phyloP scores from a whole-genome alignment of 2,329 filamentous ascomycete species.

The Epichloe elymi region DNA sequence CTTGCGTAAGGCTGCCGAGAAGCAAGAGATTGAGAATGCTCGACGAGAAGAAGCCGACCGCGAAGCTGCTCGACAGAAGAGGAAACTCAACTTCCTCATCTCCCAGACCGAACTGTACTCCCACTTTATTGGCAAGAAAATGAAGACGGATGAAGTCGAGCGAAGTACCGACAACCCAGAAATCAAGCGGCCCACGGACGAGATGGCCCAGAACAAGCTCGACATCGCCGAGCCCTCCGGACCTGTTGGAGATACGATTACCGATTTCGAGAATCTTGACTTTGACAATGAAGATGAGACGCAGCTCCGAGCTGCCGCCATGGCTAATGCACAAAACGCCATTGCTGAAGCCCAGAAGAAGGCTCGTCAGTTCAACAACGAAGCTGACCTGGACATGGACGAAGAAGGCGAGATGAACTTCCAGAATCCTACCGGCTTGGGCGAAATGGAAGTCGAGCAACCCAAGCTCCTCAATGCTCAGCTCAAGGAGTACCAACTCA shows the following conservation, averaged over 20 bases:
- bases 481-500: conserved; percentile 96
- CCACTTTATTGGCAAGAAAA: conserved; percentile 98
- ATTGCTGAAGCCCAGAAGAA: conserved; percentile 90
- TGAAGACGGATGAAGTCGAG: conserved; percentile 93
- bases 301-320: conserved; percentile 65
- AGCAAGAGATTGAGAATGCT: conserved; percentile 89
- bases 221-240: conserved; percentile 41
- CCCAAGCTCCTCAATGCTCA: conserved; percentile 87
- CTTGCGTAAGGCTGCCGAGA: conserved; percentile 83
- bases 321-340: conserved; percentile 91
- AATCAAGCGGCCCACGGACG: conserved; percentile 40
- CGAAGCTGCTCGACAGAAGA: conserved; percentile 92
- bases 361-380: conserved; percentile 82
- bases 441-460: conserved; percentile 87
- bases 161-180: conserved; percentile 73
- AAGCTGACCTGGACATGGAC: conserved; percentile 49
- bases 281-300: conserved; percentile 93
- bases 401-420: conserved; percentile 99
- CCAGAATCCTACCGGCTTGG: conserved; percentile 91
- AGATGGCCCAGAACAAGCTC: conserved; percentile 27
- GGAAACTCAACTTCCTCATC: conserved; percentile 98
- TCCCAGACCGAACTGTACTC: conserved; percentile 98
- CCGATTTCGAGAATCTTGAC: conserved; percentile 85
- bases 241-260: conserved; percentile 56
- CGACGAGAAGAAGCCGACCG: conserved; percentile 95